phyloP scores from a whole-genome alignment of 495 filamentous ascomycete species.

The Terfezia claveryi region DNA sequence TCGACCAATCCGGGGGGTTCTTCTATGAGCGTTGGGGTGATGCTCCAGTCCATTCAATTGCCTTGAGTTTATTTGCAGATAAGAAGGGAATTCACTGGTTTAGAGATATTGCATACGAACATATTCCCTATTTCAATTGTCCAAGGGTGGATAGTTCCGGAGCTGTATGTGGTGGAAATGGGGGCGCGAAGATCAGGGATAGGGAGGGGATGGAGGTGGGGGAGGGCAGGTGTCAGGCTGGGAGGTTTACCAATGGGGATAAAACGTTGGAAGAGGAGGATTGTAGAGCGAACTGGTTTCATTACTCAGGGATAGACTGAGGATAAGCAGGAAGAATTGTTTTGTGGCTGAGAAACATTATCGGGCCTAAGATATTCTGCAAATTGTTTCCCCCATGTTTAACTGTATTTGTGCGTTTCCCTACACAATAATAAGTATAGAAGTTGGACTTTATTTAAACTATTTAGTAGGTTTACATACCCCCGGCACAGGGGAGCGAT shows the following conservation, averaged over 20 bases:
- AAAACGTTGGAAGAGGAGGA: constrained; percentile 59
- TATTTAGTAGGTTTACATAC: too few relatives aligned
- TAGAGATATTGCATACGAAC: constrained; percentile 96
- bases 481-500: too few relatives aligned
- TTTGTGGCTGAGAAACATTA: too few relatives aligned
- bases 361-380: too few relatives aligned
- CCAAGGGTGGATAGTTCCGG: constrained; percentile 88
- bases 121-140: constrained; percentile 97
- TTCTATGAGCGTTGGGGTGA: constrained; percentile 99
- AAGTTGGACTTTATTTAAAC: too few relatives aligned
- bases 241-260: constrained; percentile 72
- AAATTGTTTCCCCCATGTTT: too few relatives aligned
- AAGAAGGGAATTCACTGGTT: constrained; percentile 91
- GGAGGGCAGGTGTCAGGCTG: constrained; percentile 42
- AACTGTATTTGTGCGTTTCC: too few relatives aligned
- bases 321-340: too few relatives aligned
- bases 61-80: constrained; percentile 85
- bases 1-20: constrained; percentile 88
- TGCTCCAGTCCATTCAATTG: constrained; percentile 91
- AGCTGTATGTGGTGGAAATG: too few relatives aligned
- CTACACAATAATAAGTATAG: too few relatives aligned
- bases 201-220: constrained; percentile 13
- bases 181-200: too few relatives aligned
- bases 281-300: constrained; percentile 85
- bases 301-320: too few relatives aligned